Evolutionary conservation across 148 eudicot species (phyloP).

Genomic region (Heliosperma pusillum): DNA sequence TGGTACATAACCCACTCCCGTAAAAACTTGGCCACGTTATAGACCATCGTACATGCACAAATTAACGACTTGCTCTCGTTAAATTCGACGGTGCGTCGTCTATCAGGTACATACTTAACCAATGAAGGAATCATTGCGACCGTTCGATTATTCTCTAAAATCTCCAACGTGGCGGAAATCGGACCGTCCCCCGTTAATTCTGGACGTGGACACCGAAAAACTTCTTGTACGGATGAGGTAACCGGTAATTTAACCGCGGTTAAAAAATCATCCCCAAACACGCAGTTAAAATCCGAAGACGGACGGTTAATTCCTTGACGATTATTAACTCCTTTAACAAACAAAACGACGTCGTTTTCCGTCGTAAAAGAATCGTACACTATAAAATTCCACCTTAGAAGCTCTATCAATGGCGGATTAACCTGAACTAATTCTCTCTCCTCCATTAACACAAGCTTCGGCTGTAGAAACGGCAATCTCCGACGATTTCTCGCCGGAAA

Average conservation of each 20-base stretch:
- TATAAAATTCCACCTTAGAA: constrained; percentile 49
- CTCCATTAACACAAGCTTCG: constrained; percentile 21
- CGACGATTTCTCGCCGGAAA: constrained; percentile 47
- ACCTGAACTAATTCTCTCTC: background rate
- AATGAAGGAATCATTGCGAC: constrained; percentile 41
- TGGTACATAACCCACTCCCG: constrained; percentile 73
- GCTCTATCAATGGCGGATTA: constrained; percentile 9
- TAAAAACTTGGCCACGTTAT: constrained; percentile 54
- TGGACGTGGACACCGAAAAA: constrained; percentile 60
- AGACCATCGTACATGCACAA: constrained; percentile 82
- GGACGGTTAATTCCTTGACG: constrained; percentile 49
- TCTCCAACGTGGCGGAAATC: constrained; percentile 40
- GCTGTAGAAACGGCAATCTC: constrained; percentile 37
- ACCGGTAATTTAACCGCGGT: constrained; percentile 39
- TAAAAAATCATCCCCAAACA: constrained; percentile 41
- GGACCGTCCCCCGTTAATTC: constrained; percentile 13
- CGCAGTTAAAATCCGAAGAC: constrained; percentile 45
- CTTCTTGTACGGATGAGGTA: constrained; percentile 51
- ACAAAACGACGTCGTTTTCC: constrained; percentile 53
- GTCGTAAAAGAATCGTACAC: constrained; percentile 50
- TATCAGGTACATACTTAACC: constrained; percentile 38
- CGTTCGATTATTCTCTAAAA: constrained; percentile 18
- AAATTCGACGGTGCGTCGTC: constrained; percentile 30
- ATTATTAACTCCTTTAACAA: constrained; percentile 57
- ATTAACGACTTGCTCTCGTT: constrained; percentile 25